Evolutionary conservation across 306 rosid species (phyloP), one percentile per base, ranked within the genome.

Genomic region (Acacia confusa): DNA sequence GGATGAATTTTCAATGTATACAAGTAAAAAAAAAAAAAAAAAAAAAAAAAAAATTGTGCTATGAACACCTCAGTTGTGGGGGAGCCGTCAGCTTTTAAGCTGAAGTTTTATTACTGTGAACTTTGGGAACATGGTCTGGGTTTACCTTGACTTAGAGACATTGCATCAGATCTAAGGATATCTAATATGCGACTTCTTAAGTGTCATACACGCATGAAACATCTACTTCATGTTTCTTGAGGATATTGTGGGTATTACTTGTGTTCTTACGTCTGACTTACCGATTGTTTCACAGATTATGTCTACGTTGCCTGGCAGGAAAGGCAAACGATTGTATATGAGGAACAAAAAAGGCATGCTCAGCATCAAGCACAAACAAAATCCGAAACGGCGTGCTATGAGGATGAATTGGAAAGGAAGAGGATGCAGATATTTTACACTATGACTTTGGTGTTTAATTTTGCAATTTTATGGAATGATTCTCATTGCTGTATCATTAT

Each of bases 281-380:
- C 38, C 16, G 72, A 38, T 69, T 79, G 45, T 78, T 75, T 76
- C 20, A 16, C 32, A 76, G 17, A 44, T 63, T 44, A 20, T 55
- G 16, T 72, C 28, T 50, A 40, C 71, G 14, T 87, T 80, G 70
- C 76, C 27, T 79, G 75, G 47, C 89, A 93, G 97, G 99, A 96
- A 85, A 92, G 97, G 61, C 94, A 93, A 83, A 91, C 91, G 87
- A 91, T 94, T 53, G 82, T 91, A 72, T 93, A 93, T 82, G 99
- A 96, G 24, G 98, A 93, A 85, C 97, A 96, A 79, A 96, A 92
- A 79, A 93, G 32, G 84, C 89, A 93, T 16, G 92, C 92, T 41
- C 99, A 96, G 83, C 97, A 91, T 90, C 94, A 96, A 76, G 98
- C 96, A 25, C 98, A 96, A 84, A 89, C 92, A 25, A 96, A 96